Evolutionary conservation across 108 stramenopile genomes (phyloP), one percentile per base, ranked within the genome.

Genomic region (Epipyxis sp.): DNA sequence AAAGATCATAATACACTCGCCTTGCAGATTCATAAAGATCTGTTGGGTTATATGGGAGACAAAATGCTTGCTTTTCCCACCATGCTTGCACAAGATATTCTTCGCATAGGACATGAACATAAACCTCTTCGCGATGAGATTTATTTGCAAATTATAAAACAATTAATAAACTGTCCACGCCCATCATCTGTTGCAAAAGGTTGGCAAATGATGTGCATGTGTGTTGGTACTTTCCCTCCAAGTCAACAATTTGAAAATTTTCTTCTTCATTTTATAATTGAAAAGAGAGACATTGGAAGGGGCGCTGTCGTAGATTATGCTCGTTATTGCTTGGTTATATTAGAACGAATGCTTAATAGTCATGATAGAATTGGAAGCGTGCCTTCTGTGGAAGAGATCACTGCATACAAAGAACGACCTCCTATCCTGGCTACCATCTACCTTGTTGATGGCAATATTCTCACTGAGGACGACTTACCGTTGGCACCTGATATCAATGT

Each of bases 121-220:
- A 78, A 79, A 37, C 82, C 86, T 1, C 76, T 89, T 34, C 82
- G 86, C 46, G 85, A 89, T 79, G 89, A 89, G 86, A 87, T 89
- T 67, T 86, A 86, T 81, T 50, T 81, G 58, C 86, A 86, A 86
- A 42, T 89, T 37, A 79, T 84, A 74, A 89, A 89, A 78, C 89
- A 89, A 58, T 84, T 89, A 74, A 72, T 81, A n/a, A 59, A 77
- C 71, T 88, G 88, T 80, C 85, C 88, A n/a, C 71, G 78, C 69
- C 81, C 87, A 3, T 86, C 86, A 44, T 80, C 79, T 27, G 80
- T 84, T 3, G 83, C 84, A 3, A 82, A 85, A 44, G 87, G 85
- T 40, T 89, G 89, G 89, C 89, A 89, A 84, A 61, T 89, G 41
- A 89, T 89, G 87, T 89, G 89, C 80, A 89, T 89, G 89, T 82